phyloP scores from a whole-genome alignment of 2,329 filamentous ascomycete genomes.

The Colletotrichum sansevieriae region DNA sequence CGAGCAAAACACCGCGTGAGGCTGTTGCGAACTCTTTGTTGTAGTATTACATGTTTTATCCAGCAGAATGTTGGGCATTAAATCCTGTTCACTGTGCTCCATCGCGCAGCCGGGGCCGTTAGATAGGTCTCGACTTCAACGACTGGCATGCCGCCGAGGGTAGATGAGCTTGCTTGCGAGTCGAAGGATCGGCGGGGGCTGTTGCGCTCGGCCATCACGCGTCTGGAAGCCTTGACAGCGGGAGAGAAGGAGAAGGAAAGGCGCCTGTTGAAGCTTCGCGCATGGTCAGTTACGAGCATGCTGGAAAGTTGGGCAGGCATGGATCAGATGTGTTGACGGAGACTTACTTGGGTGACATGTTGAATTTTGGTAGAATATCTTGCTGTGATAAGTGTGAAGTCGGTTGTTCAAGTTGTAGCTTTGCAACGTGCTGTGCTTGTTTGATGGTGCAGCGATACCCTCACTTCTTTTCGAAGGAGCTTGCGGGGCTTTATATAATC shows the following conservation, averaged over 20 bases:
- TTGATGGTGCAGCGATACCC: not conserved
- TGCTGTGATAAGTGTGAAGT: not conserved
- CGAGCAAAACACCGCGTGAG: too few relatives aligned
- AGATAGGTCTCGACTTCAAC: constrained; percentile 31
- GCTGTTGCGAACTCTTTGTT: too few relatives aligned
- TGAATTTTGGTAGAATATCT: not conserved
- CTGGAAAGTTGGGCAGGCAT: too few relatives aligned
- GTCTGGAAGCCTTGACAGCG: constrained; percentile 28
- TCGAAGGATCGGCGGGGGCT: constrained; percentile 28
- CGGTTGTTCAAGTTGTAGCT: not conserved
- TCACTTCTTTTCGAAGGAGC: not conserved
- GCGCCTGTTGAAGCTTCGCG: constrained; percentile 26
- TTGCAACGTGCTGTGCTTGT: not conserved
- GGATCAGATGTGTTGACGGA: too few relatives aligned
- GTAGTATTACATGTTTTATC: too few relatives aligned
- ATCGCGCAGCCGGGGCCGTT: constrained; percentile 27
- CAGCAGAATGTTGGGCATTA: not conserved
- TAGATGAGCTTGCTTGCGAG: constrained; percentile 33
- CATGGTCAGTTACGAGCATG: not conserved
- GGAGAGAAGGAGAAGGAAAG: constrained; percentile 33
- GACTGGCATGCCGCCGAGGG: constrained; percentile 30
- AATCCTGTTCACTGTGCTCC: constrained; percentile 31
- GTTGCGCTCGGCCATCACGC: constrained; percentile 23
- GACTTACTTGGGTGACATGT: constrained; percentile 32
- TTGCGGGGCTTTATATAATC: not conserved